Base-by-base conservation (phyloP, 345 rosid genomes). In the Sonneratia alba region DNA sequence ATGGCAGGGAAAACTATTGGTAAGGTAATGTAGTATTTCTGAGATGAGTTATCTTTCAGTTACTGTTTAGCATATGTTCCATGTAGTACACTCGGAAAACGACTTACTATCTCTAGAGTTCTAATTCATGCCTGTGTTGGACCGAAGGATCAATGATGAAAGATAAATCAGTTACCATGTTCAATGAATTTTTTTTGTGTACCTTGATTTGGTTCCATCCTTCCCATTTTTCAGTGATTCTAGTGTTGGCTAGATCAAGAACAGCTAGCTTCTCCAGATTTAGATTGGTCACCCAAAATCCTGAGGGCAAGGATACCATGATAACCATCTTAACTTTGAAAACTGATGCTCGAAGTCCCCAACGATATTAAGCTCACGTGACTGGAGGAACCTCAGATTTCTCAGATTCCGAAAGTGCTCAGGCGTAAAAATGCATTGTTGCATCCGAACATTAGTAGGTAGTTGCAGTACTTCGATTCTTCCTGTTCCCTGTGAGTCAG, bases 321-420 rank as follows among this genome's bases (percentile, higher is more conserved):
- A 70, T 14, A 70, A 16, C 64, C 64, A 70, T 36, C 63, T 70
- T 21, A 51, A 38, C 27, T 70, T 1, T 45, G 69, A 63, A 37
- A 72, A 40, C 24, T 37, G 67, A 27, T 18, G 22, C 49, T 61
- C 37, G 22, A 71, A 71, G 67, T 59, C 38, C 16, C 57, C 74
- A 9, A 14, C 69, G 14, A 72, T n/a, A 21, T 61, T 15, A 7
- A 14, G 0, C 1, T 57, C 38, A 16, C 10, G 13, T 38, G 38
- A 42, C 22, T 63, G 36, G 40, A 62, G 37, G 45, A 16, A 72
- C 48, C 68, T 72, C 49, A 72, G 18, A 13, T 62, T 9, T 27
- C 37, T 4, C 22, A 72, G 34, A 67, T 55, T 72, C 18, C 18
- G 34, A 21, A 63, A 62, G 6, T 72, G 49, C 11, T 63, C 74